Conservation (phyloP, 2,329 filamentous ascomycete species). For the Nothopassalora personata region DNA sequence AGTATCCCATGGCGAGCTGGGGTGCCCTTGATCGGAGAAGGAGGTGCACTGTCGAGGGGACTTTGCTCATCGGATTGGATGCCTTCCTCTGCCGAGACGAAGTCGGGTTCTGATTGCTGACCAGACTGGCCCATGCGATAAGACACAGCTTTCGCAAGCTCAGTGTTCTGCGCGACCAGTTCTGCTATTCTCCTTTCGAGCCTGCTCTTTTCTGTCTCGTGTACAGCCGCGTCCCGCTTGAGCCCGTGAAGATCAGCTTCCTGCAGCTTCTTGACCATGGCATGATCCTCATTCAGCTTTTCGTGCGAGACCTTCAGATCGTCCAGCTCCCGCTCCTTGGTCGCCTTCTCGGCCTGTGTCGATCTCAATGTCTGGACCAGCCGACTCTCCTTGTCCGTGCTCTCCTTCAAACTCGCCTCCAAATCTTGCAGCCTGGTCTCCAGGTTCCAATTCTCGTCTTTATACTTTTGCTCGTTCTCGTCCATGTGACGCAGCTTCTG, state of each 20-base stretch:
- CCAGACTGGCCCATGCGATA: constrained; percentile 51
- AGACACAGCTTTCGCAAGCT: constrained; percentile 78
- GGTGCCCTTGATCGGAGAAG: constrained; percentile 85
- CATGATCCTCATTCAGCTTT: constrained; percentile 75
- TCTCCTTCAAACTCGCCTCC: constrained; percentile 65
- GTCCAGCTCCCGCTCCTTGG: constrained; percentile 79
- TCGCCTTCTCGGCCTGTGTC: constrained; percentile 67
- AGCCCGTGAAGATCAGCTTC: constrained; percentile 82
- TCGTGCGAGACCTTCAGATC: constrained; percentile 77
- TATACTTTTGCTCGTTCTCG: constrained; percentile 92
- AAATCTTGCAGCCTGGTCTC: constrained; percentile 89
- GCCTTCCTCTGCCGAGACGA: constrained; percentile 59
- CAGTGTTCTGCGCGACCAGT: constrained; percentile 79
- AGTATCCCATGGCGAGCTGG: constrained; percentile 76
- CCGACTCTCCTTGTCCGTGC: constrained; percentile 76
- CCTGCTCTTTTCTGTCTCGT: constrained; percentile 70
- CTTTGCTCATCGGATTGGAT: constrained; percentile 52
- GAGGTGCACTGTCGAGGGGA: constrained; percentile 83
- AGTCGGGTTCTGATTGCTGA: constrained; percentile 34
- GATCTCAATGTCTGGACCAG: constrained; percentile 67
- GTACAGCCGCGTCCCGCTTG: constrained; percentile 71
- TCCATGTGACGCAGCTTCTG: constrained; percentile 78
- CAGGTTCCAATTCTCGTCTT: constrained; percentile 97
- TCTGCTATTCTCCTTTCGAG: constrained; percentile 86
- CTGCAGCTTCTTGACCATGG: constrained; percentile 70